Evolutionary conservation across 345 rosid species (phyloP).

Genomic region (Mallotus nudiflorus): DNA sequence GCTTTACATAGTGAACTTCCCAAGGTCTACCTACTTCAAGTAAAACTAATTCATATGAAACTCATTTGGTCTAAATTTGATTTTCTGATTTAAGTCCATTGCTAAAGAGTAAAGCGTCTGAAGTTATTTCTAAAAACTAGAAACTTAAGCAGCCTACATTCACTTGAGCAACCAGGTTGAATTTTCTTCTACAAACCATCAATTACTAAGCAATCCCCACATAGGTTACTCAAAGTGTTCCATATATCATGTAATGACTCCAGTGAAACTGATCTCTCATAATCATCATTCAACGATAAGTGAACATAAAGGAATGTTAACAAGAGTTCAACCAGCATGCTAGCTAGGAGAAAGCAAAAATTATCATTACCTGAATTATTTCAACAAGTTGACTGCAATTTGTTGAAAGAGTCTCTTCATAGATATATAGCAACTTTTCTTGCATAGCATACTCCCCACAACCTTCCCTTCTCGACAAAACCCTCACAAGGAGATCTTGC

Average conservation of each 20-base stretch:
- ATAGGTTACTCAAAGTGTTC: not conserved
- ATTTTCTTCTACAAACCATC: conserved; percentile 11
- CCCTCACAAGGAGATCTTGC: conserved; percentile 69
- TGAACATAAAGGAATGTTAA: not conserved
- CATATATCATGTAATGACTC: conserved; percentile 16
- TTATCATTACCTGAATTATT: conserved; percentile 63
- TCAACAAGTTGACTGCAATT: conserved; percentile 59
- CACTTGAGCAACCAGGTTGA: not conserved
- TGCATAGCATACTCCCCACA: conserved; percentile 56
- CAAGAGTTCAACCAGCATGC: conserved; percentile 1
- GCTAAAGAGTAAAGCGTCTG: not conserved
- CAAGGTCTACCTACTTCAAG: not conserved
- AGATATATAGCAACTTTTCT: conserved; percentile 60
- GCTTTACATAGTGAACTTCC: not conserved
- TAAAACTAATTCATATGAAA: not conserved
- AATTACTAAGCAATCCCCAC: conserved; percentile 15
- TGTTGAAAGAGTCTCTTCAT: conserved; percentile 74
- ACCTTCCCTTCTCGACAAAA: conserved; percentile 57
- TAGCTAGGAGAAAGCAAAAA: conserved; percentile 20
- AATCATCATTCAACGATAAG: not conserved
- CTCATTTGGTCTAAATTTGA: not conserved
- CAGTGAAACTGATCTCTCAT: conserved; percentile 8
- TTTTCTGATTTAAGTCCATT: not conserved
- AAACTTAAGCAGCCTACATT: not conserved
- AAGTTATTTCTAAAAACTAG: not conserved